These are phyloP conservation scores for Plasmodium gallinaceum DNA, from an alignment of 169 alveolate species.

Conservation along the genomic window DNA sequence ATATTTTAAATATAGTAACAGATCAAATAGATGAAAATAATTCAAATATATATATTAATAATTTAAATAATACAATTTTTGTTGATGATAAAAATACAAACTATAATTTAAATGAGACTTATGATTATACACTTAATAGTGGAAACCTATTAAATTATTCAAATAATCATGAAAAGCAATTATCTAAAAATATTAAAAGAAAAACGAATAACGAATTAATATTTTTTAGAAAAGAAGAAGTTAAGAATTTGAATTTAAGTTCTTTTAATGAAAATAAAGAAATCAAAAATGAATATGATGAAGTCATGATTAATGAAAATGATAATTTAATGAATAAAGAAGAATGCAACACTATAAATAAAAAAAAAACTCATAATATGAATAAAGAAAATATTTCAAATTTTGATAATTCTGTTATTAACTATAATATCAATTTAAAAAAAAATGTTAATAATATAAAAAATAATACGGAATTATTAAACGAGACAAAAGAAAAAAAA, in stretches of 20 bases:
- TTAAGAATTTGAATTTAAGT: not conserved
- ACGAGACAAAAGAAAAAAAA: slow-evolving; percentile 7
- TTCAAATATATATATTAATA: not conserved
- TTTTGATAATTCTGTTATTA: slow-evolving; percentile 28
- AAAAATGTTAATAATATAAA: not conserved
- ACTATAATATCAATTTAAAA: slow-evolving; percentile 6
- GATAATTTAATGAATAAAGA: not conserved
- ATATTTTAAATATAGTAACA: not conserved
- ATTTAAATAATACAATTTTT: not conserved
- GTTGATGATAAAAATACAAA: not conserved
- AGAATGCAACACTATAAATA: slow-evolving; percentile 1
- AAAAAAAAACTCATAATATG: not conserved
- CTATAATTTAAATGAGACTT: not conserved
- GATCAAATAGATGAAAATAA: not conserved
- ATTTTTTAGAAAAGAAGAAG: not conserved
- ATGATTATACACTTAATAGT: not conserved
- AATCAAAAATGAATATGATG: not conserved
- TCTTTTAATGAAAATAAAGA: not conserved
- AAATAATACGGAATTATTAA: not conserved
- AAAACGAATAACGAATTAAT: not conserved
- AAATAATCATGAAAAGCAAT: not conserved
- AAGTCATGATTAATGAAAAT: not conserved
- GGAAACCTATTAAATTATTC: not conserved
- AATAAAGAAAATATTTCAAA: not conserved
- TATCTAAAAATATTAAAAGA: not conserved